Conservation (phyloP, 148 eudicot species). For the Rhododendron simsii region DNA sequence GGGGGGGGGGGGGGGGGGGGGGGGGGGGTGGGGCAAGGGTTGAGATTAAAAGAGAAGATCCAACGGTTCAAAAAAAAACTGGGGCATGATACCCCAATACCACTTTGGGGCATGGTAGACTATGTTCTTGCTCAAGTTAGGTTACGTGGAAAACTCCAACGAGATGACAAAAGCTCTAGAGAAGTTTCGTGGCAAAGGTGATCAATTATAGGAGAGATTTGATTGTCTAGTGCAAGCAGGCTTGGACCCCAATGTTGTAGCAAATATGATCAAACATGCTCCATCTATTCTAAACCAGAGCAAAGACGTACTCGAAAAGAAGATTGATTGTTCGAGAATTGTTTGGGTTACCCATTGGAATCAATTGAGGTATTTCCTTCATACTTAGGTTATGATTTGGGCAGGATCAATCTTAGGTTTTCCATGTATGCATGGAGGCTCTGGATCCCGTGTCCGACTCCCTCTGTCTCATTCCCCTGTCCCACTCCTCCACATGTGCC, state of each 20-base stretch:
- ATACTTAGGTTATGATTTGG: slow-evolving; percentile 51
- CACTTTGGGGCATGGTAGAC: neutral
- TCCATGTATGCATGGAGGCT: slow-evolving; percentile 44
- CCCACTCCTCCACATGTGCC: too few species aligned
- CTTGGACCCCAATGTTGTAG: slow-evolving; percentile 39
- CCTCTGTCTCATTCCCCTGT: too few species aligned
- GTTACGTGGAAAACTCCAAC: slow-evolving; percentile 52
- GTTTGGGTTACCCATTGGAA: slow-evolving; percentile 39
- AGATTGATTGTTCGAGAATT: slow-evolving; percentile 36
- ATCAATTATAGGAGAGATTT: slow-evolving; percentile 57
- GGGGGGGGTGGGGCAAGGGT: too few species aligned
- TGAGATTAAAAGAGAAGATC: too few species aligned
- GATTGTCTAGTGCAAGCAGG: slow-evolving; percentile 57
- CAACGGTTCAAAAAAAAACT: too few species aligned
- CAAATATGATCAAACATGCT: slow-evolving; percentile 43
- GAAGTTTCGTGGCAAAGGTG: slow-evolving; percentile 56
- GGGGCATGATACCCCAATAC: too few species aligned
- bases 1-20: too few species aligned
- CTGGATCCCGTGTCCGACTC: too few species aligned
- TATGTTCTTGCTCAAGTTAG: slow-evolving; percentile 35
- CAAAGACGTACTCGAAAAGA: slow-evolving; percentile 41
- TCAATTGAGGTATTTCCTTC: slow-evolving; percentile 46
- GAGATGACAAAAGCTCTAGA: slow-evolving; percentile 55
- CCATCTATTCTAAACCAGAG: slow-evolving; percentile 49
- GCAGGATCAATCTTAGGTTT: slow-evolving; percentile 38